A percentile compares a stretch with the other conserved stretches of the same genome.
Evolutionary conservation across 164 flowering plant species (phyloP).

Genomic region (Liriodendron chinense): DNA sequence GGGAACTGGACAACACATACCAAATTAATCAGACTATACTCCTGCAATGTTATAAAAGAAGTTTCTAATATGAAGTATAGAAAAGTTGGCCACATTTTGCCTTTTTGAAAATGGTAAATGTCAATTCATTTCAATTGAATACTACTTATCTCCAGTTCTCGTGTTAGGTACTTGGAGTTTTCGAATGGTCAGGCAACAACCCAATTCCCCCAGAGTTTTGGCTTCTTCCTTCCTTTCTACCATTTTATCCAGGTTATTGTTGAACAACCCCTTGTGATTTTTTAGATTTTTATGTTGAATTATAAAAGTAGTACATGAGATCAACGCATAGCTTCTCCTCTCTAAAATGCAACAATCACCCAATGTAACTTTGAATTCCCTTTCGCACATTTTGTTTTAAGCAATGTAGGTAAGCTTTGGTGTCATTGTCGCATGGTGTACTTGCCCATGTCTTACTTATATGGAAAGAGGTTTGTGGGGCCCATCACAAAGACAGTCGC

Average conservation of each 20-base stretch:
- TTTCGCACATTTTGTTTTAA: neutral
- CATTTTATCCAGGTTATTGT: conserved; percentile 54
- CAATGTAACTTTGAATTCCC: neutral
- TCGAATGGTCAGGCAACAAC: conserved; percentile 65
- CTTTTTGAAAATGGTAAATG: too few species aligned
- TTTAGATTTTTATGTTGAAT: neutral
- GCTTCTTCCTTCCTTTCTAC: conserved; percentile 46
- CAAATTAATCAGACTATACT: too few species aligned
- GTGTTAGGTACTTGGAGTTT: conserved; percentile 56
- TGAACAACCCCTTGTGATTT: neutral
- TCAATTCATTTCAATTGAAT: too few species aligned
- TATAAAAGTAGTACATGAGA: too few species aligned
- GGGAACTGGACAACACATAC: too few species aligned
- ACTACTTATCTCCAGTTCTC: too few species aligned
- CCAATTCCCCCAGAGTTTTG: conserved; percentile 70
- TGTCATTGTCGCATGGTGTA: conserved; percentile 33
- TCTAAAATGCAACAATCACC: too few species aligned
- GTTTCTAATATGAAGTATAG: too few species aligned
- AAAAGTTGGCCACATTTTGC: too few species aligned
- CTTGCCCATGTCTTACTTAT: conserved; percentile 35
- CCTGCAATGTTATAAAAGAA: too few species aligned
- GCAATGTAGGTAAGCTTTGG: conserved; percentile 30
- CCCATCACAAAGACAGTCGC: conserved; percentile 31
- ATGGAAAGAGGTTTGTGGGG: conserved; percentile 52
- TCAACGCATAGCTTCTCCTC: neutral